phyloP scores from a whole-genome alignment of 2,329 filamentous ascomycete genomes.

The Orbilia blumenaviensis region DNA sequence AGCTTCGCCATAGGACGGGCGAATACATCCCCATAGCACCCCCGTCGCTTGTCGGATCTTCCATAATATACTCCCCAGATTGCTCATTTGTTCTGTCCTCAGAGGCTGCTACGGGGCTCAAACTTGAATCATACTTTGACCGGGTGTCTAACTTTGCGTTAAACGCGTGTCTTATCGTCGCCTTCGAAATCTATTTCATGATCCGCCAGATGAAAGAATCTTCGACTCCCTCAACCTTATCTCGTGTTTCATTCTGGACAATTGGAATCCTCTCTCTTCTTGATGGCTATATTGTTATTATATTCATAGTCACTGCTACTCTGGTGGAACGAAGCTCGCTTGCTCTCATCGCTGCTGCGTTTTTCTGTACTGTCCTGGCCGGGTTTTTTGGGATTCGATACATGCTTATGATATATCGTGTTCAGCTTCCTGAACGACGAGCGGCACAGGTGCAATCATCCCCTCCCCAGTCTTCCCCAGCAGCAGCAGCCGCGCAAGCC shows the following conservation, averaged over 20 bases:
- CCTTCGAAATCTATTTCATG: slow-evolving; percentile 70
- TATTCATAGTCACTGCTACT: slow-evolving; percentile 56
- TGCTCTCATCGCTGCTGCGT: slow-evolving; percentile 56
- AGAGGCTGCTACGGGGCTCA: slow-evolving; percentile 70
- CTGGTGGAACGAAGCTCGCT: slow-evolving; percentile 56
- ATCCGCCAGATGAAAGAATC: slow-evolving; percentile 73
- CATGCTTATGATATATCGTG: slow-evolving; percentile 57
- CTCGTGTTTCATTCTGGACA: slow-evolving; percentile 72
- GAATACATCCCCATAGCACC: slow-evolving; percentile 66
- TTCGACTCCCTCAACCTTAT: slow-evolving; percentile 73
- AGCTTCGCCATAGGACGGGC: slow-evolving; percentile 71
- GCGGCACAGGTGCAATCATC: slow-evolving; percentile 36
- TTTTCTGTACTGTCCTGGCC: slow-evolving; percentile 57
- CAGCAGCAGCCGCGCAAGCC: slow-evolving; percentile 37
- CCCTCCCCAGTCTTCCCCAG: slow-evolving; percentile 40
- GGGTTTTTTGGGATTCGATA: slow-evolving; percentile 58
- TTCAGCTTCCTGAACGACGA: slow-evolving; percentile 56
- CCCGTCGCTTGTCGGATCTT: slow-evolving; percentile 70
- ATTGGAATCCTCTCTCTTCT: slow-evolving; percentile 71
- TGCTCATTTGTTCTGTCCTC: slow-evolving; percentile 70
- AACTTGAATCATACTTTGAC: slow-evolving; percentile 69
- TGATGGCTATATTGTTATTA: slow-evolving; percentile 64
- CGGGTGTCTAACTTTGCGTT: slow-evolving; percentile 70
- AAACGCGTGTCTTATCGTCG: slow-evolving; percentile 67
- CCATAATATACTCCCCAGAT: slow-evolving; percentile 73